A percentile compares a stretch with the other conserved stretches of the same genome.
Evolutionary conservation across 192 early-diverging fungal genomes (phyloP).

Genomic region (Neocallimastix lanati): DNA sequence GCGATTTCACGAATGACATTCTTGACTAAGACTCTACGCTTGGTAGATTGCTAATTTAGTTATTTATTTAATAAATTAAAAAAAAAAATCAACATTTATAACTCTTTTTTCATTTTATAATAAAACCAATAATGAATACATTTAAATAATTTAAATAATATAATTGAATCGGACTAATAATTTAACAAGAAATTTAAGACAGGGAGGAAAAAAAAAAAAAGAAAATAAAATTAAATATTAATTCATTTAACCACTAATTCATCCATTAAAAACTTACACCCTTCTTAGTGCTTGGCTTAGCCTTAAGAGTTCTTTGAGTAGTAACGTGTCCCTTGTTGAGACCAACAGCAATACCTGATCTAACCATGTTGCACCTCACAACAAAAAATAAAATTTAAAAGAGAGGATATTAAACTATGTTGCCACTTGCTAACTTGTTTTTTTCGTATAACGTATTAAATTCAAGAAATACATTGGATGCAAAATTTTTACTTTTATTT

Average conservation of each 20-base stretch:
- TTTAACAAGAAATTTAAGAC: no score
- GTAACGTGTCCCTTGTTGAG: constrained; percentile 86
- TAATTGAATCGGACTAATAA: no score
- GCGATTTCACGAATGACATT: constrained; percentile 89
- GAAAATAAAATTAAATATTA: no score
- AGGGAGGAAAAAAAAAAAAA: no score
- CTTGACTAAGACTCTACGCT: constrained; percentile 80
- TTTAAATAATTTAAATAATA: no score
- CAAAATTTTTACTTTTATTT: neutral
- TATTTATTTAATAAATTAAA: no score
- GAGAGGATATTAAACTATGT: neutral
- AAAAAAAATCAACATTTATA: no score
- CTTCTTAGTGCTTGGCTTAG: constrained; percentile 58
- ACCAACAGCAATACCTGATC: constrained; percentile 75
- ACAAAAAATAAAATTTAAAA: neutral
- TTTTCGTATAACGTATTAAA: neutral
- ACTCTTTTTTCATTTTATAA: no score
- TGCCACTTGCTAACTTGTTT: neutral
- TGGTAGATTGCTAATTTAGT: constrained; percentile 12
- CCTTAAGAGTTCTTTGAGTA: constrained; percentile 45
- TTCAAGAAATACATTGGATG: neutral
- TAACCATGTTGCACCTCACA: constrained; percentile 6
- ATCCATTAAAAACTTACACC: constrained; percentile 42
- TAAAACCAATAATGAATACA: no score
- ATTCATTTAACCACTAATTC: neutral